Conservation (phyloP, 2,329 filamentous ascomycete species). For the Chaetomium olivaceum region DNA sequence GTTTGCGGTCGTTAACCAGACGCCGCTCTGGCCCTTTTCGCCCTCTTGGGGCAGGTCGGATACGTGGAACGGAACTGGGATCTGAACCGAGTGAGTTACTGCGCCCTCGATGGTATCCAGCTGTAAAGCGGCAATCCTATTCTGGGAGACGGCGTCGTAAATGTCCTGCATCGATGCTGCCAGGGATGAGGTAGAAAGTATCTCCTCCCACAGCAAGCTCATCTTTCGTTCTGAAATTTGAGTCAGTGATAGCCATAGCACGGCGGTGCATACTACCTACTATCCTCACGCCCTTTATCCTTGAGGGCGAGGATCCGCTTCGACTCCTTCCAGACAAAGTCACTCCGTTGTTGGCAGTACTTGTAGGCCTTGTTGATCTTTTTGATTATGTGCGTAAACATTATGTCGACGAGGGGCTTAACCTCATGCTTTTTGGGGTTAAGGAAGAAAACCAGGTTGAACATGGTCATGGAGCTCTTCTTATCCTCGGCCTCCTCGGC, state of each 20-base stretch:
- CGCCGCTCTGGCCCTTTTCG: conserved; percentile 68
- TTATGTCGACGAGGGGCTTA: conserved; percentile 68
- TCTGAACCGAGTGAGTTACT: conserved; percentile 64
- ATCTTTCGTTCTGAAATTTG: conserved; percentile 54
- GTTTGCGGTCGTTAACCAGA: conserved; percentile 87
- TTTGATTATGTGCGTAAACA: conserved; percentile 87
- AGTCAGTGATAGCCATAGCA: conserved; percentile 22
- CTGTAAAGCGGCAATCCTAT: conserved; percentile 81
- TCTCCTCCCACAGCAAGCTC: conserved; percentile 68
- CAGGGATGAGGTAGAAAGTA: conserved; percentile 71
- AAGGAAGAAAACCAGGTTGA: conserved; percentile 92
- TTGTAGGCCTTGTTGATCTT: conserved; percentile 91
- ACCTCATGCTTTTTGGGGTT: conserved; percentile 77
- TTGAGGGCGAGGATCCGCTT: conserved; percentile 80
- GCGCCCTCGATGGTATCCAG: conserved; percentile 64
- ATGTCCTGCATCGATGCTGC: conserved; percentile 81
- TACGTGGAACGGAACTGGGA: conserved; percentile 67
- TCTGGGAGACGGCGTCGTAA: conserved; percentile 77
- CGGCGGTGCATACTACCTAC: conserved; percentile 41
- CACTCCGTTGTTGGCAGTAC: conserved; percentile 84
- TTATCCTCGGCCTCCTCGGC: conserved; percentile 59
- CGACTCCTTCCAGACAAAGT: conserved; percentile 90
- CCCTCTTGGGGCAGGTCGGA: conserved; percentile 70
- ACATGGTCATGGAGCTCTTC: conserved; percentile 84
- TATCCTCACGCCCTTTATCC: conserved; percentile 74